Conservation (phyloP, 805 yeast genomes). For the Candida ulmi region DNA sequence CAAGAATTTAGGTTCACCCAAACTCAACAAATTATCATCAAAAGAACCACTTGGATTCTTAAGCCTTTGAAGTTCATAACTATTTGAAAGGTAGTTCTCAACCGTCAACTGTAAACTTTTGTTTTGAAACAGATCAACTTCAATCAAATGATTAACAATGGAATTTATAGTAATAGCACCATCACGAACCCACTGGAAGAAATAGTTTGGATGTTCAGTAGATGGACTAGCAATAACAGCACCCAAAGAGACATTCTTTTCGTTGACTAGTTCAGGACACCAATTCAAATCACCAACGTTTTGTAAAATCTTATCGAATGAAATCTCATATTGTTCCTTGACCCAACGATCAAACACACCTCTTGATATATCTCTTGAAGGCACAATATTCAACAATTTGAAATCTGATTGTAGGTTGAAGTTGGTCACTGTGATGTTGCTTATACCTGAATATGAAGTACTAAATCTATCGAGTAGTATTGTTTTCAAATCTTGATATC, state of each 20-base stretch:
- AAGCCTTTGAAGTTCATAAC: constrained; percentile 55
- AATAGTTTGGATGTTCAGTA: constrained; percentile 64
- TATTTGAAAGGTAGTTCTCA: constrained; percentile 58
- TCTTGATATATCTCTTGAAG: constrained; percentile 17
- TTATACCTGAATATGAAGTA: not conserved
- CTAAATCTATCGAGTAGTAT: too few species aligned
- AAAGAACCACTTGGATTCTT: constrained; percentile 66
- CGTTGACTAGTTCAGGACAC: constrained; percentile 19
- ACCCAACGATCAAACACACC: constrained; percentile 41
- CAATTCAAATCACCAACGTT: constrained; percentile 41
- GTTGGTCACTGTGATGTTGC: constrained; percentile 12
- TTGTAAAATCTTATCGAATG: constrained; percentile 37
- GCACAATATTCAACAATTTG: constrained; percentile 13
- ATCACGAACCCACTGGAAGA: constrained; percentile 88
- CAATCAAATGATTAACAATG: constrained; percentile 50
- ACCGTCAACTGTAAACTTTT: constrained; percentile 27
- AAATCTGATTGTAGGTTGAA: constrained; percentile 19
- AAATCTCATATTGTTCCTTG: constrained; percentile 30
- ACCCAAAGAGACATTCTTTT: constrained; percentile 49
- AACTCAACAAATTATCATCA: constrained; percentile 39
- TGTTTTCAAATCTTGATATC: too few species aligned
- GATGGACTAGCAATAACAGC: constrained; percentile 87
- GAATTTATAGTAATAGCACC: constrained; percentile 75
- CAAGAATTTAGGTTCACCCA: constrained; percentile 89
- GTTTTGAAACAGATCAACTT: constrained; percentile 24